Evolutionary conservation across 2,329 filamentous ascomycete species (phyloP).

Genomic region (Beauveria caledonica): DNA sequence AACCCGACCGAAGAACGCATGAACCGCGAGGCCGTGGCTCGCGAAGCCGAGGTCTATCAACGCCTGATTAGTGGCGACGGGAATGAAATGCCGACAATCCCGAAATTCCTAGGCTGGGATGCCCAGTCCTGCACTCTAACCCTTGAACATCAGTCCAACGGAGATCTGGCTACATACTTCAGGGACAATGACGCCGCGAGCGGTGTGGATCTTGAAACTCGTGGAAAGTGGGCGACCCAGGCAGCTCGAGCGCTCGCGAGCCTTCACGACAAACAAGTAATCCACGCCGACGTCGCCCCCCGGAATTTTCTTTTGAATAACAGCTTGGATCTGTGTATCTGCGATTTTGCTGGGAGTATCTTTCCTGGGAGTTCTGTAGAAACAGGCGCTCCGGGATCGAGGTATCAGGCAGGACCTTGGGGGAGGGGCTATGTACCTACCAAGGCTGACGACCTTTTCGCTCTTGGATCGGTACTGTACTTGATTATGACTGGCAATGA

Average conservation of each 20-base stretch:
- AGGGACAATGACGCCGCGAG: neutral
- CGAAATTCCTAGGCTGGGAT: conserved; percentile 18
- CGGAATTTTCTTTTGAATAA: conserved; percentile 30
- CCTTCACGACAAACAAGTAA: conserved; percentile 27
- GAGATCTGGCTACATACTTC: conserved; percentile 19
- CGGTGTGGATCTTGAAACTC: conserved; percentile 11
- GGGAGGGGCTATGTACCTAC: conserved; percentile 19
- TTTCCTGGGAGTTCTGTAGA: conserved; percentile 18
- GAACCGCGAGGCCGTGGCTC: conserved; percentile 15
- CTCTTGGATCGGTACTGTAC: conserved; percentile 27
- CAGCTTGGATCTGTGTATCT: conserved; percentile 26
- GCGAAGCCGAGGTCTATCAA: conserved; percentile 20
- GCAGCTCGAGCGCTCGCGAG: conserved; percentile 25
- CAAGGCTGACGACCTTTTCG: conserved; percentile 23
- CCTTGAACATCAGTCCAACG: conserved; percentile 21
- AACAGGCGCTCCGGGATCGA: conserved; percentile 15
- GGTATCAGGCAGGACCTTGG: conserved; percentile 19
- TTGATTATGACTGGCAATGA: conserved; percentile 24
- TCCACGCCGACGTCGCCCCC: conserved; percentile 32
- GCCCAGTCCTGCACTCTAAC: conserved; percentile 18
- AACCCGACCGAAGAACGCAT: neutral
- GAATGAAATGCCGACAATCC: conserved; percentile 13
- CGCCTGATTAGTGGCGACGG: conserved; percentile 14
- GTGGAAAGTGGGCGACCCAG: conserved; percentile 24
- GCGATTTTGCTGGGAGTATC: conserved; percentile 28